Conservation (phyloP, 2,329 filamentous ascomycete genomes). For the Canariomyces notabilis region DNA sequence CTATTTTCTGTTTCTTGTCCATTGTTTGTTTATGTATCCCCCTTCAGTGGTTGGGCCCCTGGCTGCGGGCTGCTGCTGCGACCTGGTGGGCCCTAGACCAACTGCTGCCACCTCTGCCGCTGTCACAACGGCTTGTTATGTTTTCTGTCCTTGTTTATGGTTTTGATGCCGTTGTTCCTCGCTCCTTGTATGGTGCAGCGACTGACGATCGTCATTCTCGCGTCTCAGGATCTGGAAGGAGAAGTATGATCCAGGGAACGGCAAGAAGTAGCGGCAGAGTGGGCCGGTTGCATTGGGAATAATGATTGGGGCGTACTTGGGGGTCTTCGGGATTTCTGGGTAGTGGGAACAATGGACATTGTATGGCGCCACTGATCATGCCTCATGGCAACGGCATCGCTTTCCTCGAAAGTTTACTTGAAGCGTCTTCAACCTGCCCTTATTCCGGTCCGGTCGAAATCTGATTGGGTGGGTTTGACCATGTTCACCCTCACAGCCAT, state of each 20-base stretch:
- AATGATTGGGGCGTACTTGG: no score
- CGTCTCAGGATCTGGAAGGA: constrained; percentile 89
- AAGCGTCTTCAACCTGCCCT: no score
- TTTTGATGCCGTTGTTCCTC: background rate
- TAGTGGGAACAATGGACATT: no score
- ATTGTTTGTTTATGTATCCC: background rate
- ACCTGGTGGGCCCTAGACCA: no score
- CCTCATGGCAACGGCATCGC: no score
- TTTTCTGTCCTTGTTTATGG: constrained; percentile 5
- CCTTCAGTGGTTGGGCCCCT: background rate
- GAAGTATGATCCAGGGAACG: constrained; percentile 65
- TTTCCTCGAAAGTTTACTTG: no score
- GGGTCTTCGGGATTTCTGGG: background rate
- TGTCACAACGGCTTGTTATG: background rate
- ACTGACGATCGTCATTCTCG: background rate
- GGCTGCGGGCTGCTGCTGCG: constrained; percentile 3
- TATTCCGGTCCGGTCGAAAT: no score
- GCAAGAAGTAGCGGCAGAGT: constrained; percentile 38
- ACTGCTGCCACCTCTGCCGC: no score
- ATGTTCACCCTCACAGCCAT: no score
- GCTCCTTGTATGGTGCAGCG: background rate
- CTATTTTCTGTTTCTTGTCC: background rate
- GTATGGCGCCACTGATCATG: no score
- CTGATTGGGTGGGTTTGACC: no score
- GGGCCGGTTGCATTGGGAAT: background rate